Evolutionary conservation across 2,329 filamentous ascomycete species (phyloP).

Genomic region (Ambrosiella cleistominuta): DNA sequence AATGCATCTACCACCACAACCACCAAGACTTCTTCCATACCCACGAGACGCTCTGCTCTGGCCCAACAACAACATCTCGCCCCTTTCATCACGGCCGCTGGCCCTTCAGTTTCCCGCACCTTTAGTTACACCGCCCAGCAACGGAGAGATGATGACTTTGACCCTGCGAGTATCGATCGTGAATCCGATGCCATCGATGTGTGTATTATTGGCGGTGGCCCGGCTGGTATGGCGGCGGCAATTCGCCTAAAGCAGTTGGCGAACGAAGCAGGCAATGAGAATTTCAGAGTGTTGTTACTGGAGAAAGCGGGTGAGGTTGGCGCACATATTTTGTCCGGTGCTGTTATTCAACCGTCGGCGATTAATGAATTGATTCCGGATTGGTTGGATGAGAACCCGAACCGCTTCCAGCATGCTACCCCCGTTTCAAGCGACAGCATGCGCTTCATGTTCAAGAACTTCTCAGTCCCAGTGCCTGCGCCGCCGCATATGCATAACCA

Average conservation of each 20-base stretch:
- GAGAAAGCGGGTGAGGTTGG: slow-evolving; percentile 94
- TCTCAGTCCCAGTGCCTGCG: slow-evolving; percentile 61
- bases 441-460: slow-evolving; percentile 77
- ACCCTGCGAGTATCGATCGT: slow-evolving; percentile 54
- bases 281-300: slow-evolving; percentile 79
- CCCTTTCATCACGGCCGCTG: not conserved
- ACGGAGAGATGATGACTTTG: slow-evolving; percentile 34
- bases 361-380: slow-evolving; percentile 83
- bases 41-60: not conserved
- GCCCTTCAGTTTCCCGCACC: not conserved
- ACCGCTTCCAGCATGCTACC: slow-evolving; percentile 73
- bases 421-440: slow-evolving; percentile 72
- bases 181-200: slow-evolving; percentile 92
- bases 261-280: slow-evolving; percentile 85
- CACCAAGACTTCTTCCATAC: not conserved
- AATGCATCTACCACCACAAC: not conserved
- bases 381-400: slow-evolving; percentile 82
- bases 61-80: slow-evolving; percentile 11
- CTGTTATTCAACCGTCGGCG: slow-evolving; percentile 78
- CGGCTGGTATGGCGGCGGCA: slow-evolving; percentile 77
- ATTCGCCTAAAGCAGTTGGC: slow-evolving; percentile 92
- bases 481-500: slow-evolving; percentile 97
- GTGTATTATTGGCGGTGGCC: slow-evolving; percentile 91
- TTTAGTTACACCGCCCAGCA: slow-evolving; percentile 16
- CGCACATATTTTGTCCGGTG: slow-evolving; percentile 87